Conservation (phyloP, 2,329 filamentous ascomycete genomes). For the Rutstroemia sp. region DNA sequence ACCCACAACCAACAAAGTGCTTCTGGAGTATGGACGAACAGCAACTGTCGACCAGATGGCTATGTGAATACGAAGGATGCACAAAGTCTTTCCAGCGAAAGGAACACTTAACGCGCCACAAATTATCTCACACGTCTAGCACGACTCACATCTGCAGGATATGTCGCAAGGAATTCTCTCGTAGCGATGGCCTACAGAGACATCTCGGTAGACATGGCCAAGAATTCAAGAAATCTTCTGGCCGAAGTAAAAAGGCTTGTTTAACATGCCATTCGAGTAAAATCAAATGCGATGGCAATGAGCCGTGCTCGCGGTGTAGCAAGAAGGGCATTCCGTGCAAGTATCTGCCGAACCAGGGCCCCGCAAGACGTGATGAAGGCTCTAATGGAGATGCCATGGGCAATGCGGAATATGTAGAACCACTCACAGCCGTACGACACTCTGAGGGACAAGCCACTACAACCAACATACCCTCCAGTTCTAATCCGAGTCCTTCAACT, state of each 20-base stretch:
- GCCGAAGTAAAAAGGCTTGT: slow-evolving; percentile 35
- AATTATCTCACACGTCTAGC: slow-evolving; percentile 17
- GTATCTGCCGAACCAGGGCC: slow-evolving; percentile 20
- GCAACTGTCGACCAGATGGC: not conserved
- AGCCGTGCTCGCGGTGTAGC: slow-evolving; percentile 33
- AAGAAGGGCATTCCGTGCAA: slow-evolving; percentile 35
- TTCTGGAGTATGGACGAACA: not conserved
- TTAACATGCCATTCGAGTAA: slow-evolving; percentile 39
- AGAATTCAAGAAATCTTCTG: slow-evolving; percentile 17
- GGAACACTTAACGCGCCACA: slow-evolving; percentile 24
- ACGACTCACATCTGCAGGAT: slow-evolving; percentile 14
- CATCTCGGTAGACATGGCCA: slow-evolving; percentile 23
- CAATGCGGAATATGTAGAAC: not conserved
- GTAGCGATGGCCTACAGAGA: slow-evolving; percentile 25
- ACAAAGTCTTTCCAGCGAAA: slow-evolving; percentile 22
- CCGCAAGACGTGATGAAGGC: not conserved
- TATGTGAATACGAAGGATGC: slow-evolving; percentile 18
- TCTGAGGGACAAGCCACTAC: no score
- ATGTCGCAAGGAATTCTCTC: slow-evolving; percentile 22
- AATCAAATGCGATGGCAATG: slow-evolving; percentile 37
- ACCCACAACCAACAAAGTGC: not conserved
- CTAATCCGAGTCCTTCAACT: no score
- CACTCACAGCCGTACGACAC: no score
- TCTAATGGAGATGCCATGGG: not conserved
- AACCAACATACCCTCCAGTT: no score